Evolutionary conservation across 768 basidiomycete species (phyloP).

Genomic region (Tylopilus cervinicoccineus): DNA sequence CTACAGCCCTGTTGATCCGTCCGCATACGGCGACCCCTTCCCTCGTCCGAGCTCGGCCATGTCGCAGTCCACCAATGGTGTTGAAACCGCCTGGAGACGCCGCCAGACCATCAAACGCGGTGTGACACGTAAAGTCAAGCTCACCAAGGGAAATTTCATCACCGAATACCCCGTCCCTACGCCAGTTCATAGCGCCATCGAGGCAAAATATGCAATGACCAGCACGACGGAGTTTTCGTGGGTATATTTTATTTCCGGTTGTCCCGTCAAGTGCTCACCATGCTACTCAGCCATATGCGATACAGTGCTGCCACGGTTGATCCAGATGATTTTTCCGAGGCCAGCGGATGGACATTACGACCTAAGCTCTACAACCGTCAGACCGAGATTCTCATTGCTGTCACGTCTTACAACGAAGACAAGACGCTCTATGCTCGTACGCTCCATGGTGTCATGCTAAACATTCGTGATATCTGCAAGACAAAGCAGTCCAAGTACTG

Average conservation of each 20-base stretch:
- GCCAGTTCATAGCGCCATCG: constrained; percentile 77
- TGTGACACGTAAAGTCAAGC: constrained; percentile 90
- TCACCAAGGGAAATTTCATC: constrained; percentile 92
- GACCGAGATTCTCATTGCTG: constrained; percentile 91
- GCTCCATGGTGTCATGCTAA: constrained; percentile 93
- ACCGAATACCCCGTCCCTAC: constrained; percentile 86
- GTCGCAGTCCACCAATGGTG: constrained; percentile 52
- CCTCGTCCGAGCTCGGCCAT: constrained; percentile 47
- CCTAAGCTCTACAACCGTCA: constrained; percentile 82
- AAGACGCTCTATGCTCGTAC: constrained; percentile 90
- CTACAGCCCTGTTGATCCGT: constrained; percentile 50
- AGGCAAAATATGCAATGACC: constrained; percentile 67
- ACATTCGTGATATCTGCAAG: constrained; percentile 96
- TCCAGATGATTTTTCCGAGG: constrained; percentile 82
- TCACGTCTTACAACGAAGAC: constrained; percentile 92
- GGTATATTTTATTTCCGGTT: constrained; percentile 27
- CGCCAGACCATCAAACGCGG: constrained; percentile 91
- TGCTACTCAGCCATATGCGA: constrained; percentile 65
- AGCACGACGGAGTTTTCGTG: constrained; percentile 90
- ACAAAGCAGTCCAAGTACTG: constrained; percentile 94
- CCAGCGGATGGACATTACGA: constrained; percentile 80
- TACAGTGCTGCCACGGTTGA: constrained; percentile 92
- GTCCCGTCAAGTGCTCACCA: background rate
- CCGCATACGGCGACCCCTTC: constrained; percentile 66
- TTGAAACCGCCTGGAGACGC: constrained; percentile 61